Percentiles rank a stretch among this genome's conserved stretches.
Evolutionary conservation across 495 filamentous ascomycete species (phyloP).

Genomic region (Cercophora samala): DNA sequence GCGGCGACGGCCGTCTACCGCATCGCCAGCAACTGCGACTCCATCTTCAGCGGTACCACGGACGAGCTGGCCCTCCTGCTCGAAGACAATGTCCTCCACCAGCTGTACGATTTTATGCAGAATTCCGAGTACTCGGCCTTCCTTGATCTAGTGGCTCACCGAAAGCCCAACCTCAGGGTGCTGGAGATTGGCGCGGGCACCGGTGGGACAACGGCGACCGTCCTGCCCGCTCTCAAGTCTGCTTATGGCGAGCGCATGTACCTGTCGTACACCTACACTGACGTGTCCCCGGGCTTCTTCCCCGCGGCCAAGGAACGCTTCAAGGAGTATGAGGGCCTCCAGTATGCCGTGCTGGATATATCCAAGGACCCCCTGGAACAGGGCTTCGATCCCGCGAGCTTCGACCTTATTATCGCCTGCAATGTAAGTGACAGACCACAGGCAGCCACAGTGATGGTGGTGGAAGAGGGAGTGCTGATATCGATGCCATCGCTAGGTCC

Average conservation of each 20-base stretch:
- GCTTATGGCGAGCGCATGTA: conserved; percentile 20
- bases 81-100: conserved; percentile 30
- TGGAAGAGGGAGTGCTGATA: no score
- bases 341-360: conserved; percentile 49
- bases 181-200: conserved; percentile 57
- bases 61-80: conserved; percentile 37
- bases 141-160: conserved; percentile 23
- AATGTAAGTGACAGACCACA: conserved; percentile 39
- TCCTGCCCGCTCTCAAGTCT: conserved; percentile 35
- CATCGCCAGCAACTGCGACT: conserved; percentile 25
- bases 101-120: conserved; percentile 27
- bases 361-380: conserved; percentile 46
- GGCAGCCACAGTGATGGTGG: no score
- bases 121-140: conserved; percentile 23
- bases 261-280: conserved; percentile 49
- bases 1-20: conserved; percentile 24
- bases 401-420: conserved; percentile 54
- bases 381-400: conserved; percentile 45
- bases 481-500: conserved; percentile 25
- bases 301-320: conserved; percentile 45
- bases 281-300: conserved; percentile 54
- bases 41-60: conserved; percentile 30
- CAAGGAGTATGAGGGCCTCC: conserved; percentile 36
- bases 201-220: conserved; percentile 44
- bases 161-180: conserved; percentile 33